Conservation (phyloP, 2,329 filamentous ascomycete genomes). For the Pseudocercospora pini-densiflorae region DNA sequence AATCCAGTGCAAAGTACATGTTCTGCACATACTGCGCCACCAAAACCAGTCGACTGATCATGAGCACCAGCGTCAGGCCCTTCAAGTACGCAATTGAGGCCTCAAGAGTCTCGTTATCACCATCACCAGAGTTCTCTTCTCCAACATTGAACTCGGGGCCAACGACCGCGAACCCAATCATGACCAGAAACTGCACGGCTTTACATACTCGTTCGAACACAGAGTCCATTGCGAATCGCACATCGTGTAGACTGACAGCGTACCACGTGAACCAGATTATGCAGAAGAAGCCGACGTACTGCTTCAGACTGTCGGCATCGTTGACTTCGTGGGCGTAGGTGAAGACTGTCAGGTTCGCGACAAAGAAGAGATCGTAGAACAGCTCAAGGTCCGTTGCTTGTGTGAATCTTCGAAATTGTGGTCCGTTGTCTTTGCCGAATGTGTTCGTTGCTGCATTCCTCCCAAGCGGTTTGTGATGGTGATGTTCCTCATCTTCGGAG, state of each 20-base stretch:
- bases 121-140: conserved; percentile 42
- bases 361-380: conserved; percentile 66
- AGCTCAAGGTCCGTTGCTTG: conserved; percentile 61
- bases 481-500: background rate
- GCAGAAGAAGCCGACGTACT: conserved; percentile 60
- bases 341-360: conserved; percentile 70
- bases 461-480: background rate
- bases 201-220: conserved; percentile 65
- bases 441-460: conserved; percentile 10
- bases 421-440: conserved; percentile 19
- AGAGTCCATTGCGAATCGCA: conserved; percentile 67
- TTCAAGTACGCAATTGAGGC: conserved; percentile 47
- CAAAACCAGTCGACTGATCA: conserved; percentile 44
- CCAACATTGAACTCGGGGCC: conserved; percentile 48
- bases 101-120: conserved; percentile 38
- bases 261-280: conserved; percentile 71
- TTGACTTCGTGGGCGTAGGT: conserved; percentile 61
- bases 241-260: conserved; percentile 65
- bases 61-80: conserved; percentile 43
- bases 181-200: conserved; percentile 64
- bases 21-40: conserved; percentile 45
- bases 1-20: conserved; percentile 40
- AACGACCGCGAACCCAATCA: conserved; percentile 68
- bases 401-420: conserved; percentile 47
- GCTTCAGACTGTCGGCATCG: conserved; percentile 46